Evolutionary conservation across 2,329 filamentous ascomycete species (phyloP), one percentile per base, ranked within the genome.

Genomic region (Mollisiaceae sp.): DNA sequence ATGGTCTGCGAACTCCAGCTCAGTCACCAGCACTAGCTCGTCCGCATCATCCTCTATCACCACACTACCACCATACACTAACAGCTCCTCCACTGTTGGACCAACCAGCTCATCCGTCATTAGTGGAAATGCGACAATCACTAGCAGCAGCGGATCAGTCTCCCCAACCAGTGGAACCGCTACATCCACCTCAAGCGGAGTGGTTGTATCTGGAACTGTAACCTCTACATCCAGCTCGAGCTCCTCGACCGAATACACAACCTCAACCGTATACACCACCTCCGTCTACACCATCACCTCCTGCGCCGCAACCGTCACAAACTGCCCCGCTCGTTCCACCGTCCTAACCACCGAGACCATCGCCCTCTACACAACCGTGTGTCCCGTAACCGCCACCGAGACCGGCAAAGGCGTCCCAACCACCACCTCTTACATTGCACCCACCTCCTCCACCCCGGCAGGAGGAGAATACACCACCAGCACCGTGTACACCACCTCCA

Each of bases 241-340:
- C 55, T 43, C 47, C 43, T 20, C 59, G 18, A 62, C 52, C 11
- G 36, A 22, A 58, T 60, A 64, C 60, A 67, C 67, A 14, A 65
- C 60, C 8, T 65, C 63, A 27, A 85, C 83, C 59, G 76, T 86
- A 73, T 83, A 79, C 78, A 81, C 79, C 64, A 86, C 84, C 50
- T 74, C 77, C 1, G 74, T 81, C 66, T 77, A 79, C 69, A 86
- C 84, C 60, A 78, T 86, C 75, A 85, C 81, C 60, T 81, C 79
- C 69, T 85, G 83, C 70, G 80, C 75, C 8, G 70, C 80, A 43
- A 77, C 78, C 63, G 76, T 83, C 39, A 79, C 80, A 52, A 77
- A 85, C 78, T 88, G 85, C 80, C 85, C 84, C 35, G 82, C 67
- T 12, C 56, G 45, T 36, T 57, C 64, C n/a, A 69, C 69, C 14